Evolutionary conservation across 371 early-diverging fungal genomes (phyloP), one percentile per base, ranked within the genome.

Genomic region (Sporodiniella umbellata): DNA sequence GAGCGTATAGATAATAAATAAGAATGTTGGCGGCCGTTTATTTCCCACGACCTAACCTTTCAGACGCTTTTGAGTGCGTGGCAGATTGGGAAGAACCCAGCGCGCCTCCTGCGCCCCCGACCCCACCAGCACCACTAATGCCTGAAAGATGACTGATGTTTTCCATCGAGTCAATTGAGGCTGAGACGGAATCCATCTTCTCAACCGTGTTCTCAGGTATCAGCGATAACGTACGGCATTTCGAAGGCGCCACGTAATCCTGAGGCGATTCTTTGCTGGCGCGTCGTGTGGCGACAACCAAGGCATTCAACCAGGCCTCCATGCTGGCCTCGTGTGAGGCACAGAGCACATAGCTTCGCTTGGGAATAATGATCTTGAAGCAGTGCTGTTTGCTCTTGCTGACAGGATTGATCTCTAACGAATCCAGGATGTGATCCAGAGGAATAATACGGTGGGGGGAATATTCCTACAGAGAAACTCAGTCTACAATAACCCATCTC

Each of bases 331-430:
- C 82, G 17, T 76, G 67, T 2, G 73, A 66, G 2, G 89, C 87
- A 58, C 87, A 86, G 23, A 87, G 67, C 15, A 90, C 79, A 67
- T 86, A 80, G 33, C 75, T 83, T 49, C 88, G 64, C 58, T 89
- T 89, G 8, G 83, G 77, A 10, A 86, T 82, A 23, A 90, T 84
- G 8, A 92, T 77, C 45, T 89, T 88, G 61, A 92, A 85, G 52
- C 90, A 90, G 54, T 75, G 69, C 22, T 61, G 75, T 37, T 83
- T 83, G 39, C 63, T 65, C 53, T 78, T 70, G 43, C 77, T 79
- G 51, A 78, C 70, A 6, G 88, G 80, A 42, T 87, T 87, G 15
- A 84, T 85, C 45, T 90, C 88, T 18, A 90, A 51, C 0, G 88
- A 76, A 56, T 90, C 91, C 47, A 90, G 75, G 24, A 89, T 85